phyloP scores from a whole-genome alignment of 441 rosid species.

The Populus hybrid region DNA sequence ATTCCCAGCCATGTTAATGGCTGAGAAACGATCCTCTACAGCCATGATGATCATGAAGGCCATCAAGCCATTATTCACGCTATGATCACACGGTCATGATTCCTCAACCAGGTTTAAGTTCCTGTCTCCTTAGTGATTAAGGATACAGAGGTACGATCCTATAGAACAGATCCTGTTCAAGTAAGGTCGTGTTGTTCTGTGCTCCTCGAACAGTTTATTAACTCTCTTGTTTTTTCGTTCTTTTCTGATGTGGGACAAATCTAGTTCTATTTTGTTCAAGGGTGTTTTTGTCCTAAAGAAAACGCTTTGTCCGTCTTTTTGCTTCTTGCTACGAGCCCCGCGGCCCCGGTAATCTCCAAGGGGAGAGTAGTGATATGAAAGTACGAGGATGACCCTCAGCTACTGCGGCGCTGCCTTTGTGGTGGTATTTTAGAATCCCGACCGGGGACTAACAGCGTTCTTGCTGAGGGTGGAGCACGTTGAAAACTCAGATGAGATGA shows the following conservation, averaged over 20 bases:
- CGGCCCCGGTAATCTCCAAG: too few species aligned
- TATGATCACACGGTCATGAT: background rate
- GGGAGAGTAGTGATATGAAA: too few species aligned
- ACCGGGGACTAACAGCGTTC: conserved; percentile 25
- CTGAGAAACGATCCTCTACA: background rate
- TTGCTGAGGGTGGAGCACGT: conserved; percentile 59
- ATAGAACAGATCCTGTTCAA: conserved; percentile 21
- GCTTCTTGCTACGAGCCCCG: background rate
- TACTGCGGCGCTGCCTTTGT: too few species aligned
- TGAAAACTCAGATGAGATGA: conserved; percentile 86
- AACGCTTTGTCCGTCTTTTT: background rate
- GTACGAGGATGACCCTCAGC: too few species aligned
- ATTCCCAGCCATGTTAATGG: background rate
- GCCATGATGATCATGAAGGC: fast-evolving
- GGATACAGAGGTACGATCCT: conserved; percentile 5
- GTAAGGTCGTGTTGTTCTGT: background rate
- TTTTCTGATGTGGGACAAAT: background rate
- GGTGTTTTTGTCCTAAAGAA: background rate
- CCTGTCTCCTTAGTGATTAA: background rate
- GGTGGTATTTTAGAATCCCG: too few species aligned
- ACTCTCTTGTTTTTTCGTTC: too few species aligned
- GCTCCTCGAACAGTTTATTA: too few species aligned
- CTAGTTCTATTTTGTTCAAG: background rate
- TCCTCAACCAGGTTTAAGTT: conserved; percentile 3
- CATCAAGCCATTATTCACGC: background rate